phyloP scores from a whole-genome alignment of 371 early-diverging fungal species.

The Mortierella sp. region DNA sequence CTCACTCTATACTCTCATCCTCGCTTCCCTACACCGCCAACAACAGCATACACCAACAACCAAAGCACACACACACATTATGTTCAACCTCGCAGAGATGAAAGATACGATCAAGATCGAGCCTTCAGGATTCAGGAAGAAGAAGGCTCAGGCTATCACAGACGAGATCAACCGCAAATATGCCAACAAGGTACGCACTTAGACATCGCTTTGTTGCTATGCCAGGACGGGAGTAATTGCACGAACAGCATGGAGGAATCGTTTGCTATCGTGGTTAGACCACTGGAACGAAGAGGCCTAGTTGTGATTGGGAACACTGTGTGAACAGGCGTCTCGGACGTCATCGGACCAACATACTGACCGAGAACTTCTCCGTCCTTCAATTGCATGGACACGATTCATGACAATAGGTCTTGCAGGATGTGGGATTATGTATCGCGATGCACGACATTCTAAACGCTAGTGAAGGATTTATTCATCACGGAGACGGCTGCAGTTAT shows the following conservation, averaged over 20 bases:
- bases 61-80: constrained; percentile 42
- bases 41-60: neutral
- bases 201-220: neutral
- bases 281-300: neutral
- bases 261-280: neutral
- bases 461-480: constrained; percentile 87
- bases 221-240: neutral
- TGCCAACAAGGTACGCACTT: constrained; percentile 83
- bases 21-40: neutral
- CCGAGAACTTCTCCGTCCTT: neutral
- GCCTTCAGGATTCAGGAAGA: constrained; percentile 83
- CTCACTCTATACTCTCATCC: neutral
- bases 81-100: constrained; percentile 89
- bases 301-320: neutral
- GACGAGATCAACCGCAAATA: constrained; percentile 93
- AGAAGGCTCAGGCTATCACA: constrained; percentile 81
- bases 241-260: neutral
- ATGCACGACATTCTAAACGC: constrained; percentile 85
- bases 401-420: constrained; percentile 78
- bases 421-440: constrained; percentile 92
- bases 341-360: neutral
- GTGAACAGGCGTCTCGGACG: neutral
- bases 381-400: neutral
- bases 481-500: constrained; percentile 86
- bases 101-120: constrained; percentile 89